These are phyloP conservation scores for Lactifluus echinatus DNA, from an alignment of 768 basidiomycete species.

Conservation along the genomic window DNA sequence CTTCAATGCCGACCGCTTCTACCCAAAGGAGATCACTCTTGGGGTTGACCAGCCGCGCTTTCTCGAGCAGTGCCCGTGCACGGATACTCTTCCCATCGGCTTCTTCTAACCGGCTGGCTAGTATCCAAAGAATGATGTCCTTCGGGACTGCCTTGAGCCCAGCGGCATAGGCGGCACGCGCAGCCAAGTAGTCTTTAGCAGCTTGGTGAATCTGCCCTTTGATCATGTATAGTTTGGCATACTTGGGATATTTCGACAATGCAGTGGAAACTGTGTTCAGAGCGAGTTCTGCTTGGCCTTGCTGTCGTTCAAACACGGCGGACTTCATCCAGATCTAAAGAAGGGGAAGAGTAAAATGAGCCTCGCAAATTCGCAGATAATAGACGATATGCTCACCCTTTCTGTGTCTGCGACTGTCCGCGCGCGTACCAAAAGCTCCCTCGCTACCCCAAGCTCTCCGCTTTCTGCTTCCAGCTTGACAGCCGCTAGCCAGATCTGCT, in stretches of 20 bases:
- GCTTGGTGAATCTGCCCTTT: constrained; percentile 85
- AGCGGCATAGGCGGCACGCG: constrained; percentile 72
- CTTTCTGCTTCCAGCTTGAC: constrained; percentile 97
- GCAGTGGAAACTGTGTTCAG: constrained; percentile 68
- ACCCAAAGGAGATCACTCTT: constrained; percentile 85
- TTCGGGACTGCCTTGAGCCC: constrained; percentile 86
- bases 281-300: constrained; percentile 64
- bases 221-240: constrained; percentile 93
- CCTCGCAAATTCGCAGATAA: not conserved
- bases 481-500: constrained; percentile 96
- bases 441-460: constrained; percentile 77
- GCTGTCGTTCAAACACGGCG: constrained; percentile 89
- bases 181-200: constrained; percentile 48
- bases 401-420: constrained; percentile 88
- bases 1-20: constrained; percentile 86
- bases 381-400: constrained; percentile 43
- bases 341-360: constrained; percentile 5
- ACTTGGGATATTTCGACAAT: constrained; percentile 76
- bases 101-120: constrained; percentile 85
- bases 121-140: constrained; percentile 78
- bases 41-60: constrained; percentile 78
- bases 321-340: constrained; percentile 98
- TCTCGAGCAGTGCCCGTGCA: constrained; percentile 83
- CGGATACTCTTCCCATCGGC: constrained; percentile 88
- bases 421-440: constrained; percentile 81